These are phyloP conservation scores for Eragrostis tef DNA, from an alignment of 202 grass and related monocot genomes.

Conservation along the genomic window DNA sequence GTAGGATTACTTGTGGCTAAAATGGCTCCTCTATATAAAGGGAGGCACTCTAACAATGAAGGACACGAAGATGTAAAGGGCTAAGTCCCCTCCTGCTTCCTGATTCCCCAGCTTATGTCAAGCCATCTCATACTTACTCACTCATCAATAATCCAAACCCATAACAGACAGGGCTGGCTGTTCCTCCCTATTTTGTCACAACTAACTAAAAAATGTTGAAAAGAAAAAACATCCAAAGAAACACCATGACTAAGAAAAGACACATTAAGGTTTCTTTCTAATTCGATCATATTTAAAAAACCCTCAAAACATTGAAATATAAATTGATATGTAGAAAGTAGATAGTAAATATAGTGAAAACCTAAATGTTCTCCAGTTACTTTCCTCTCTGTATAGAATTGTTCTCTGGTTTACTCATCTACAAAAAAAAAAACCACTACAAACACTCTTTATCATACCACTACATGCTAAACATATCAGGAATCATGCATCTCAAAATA, in stretches of 20 bases:
- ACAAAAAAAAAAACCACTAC: not conserved
- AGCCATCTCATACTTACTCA: not conserved
- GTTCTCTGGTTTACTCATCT: not conserved
- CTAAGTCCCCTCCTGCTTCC: not conserved
- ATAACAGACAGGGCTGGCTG: not conserved
- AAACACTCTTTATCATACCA: not conserved
- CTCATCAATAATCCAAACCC: not conserved
- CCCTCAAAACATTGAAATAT: not conserved
- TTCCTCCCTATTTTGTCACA: not conserved
- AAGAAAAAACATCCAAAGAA: not conserved
- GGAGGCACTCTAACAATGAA: not conserved
- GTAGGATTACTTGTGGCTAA: not conserved
- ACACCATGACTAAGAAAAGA: not conserved
- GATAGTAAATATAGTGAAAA: not conserved
- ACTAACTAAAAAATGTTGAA: not conserved
- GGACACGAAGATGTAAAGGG: not conserved
- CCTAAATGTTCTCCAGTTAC: not conserved
- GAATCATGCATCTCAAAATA: constrained; percentile 7
- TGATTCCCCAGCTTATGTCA: not conserved
- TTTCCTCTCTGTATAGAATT: not conserved
- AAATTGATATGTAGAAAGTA: not conserved
- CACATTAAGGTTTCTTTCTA: not conserved
- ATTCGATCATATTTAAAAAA: not conserved
- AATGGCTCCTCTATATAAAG: not conserved
- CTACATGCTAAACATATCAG: not conserved